Percentiles rank a stretch among this genome's conserved stretches.
Evolutionary conservation across 2,329 filamentous ascomycete species (phyloP).

Genomic region (Phymatotrichopsis omnivora): DNA sequence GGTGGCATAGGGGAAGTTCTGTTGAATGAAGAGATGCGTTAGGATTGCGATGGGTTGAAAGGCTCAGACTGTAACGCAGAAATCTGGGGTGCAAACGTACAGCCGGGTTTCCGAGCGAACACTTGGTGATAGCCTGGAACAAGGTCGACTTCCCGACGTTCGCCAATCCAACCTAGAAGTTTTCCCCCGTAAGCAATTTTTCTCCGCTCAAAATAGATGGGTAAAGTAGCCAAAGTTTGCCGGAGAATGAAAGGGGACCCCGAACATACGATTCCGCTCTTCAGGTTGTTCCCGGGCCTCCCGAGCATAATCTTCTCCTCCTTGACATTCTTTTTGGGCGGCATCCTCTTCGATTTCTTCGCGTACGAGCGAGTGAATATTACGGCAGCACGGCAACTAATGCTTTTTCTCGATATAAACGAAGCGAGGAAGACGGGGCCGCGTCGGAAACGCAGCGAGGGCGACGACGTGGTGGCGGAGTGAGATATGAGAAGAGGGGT

Average conservation of each 20-base stretch:
- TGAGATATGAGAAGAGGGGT: no score
- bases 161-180: slow-evolving; percentile 75
- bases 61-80: slow-evolving; percentile 10
- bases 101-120: slow-evolving; percentile 90
- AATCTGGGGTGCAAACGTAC: slow-evolving; percentile 45
- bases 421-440: slow-evolving; percentile 11
- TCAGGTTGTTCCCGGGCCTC: slow-evolving; percentile 92
- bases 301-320: slow-evolving; percentile 96
- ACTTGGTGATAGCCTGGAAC: slow-evolving; percentile 99
- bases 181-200: neutral
- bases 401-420: neutral
- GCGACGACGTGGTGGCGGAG: slow-evolving; percentile 25
- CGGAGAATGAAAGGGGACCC: slow-evolving; percentile 33
- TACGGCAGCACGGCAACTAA: slow-evolving; percentile 15
- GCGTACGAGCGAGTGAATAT: slow-evolving; percentile 46
- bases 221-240: slow-evolving; percentile 26
- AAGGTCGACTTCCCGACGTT: slow-evolving; percentile 99
- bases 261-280: slow-evolving; percentile 88
- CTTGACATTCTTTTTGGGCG: slow-evolving; percentile 83
- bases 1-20: slow-evolving; percentile 98
- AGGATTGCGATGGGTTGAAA: neutral
- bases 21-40: slow-evolving; percentile 20
- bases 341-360: slow-evolving; percentile 64
- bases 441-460: slow-evolving; percentile 18
- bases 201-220: slow-evolving; percentile 15